Base-by-base conservation (phyloP, 2,329 filamentous ascomycete genomes). In the Neophaeococcomyces aloes region DNA sequence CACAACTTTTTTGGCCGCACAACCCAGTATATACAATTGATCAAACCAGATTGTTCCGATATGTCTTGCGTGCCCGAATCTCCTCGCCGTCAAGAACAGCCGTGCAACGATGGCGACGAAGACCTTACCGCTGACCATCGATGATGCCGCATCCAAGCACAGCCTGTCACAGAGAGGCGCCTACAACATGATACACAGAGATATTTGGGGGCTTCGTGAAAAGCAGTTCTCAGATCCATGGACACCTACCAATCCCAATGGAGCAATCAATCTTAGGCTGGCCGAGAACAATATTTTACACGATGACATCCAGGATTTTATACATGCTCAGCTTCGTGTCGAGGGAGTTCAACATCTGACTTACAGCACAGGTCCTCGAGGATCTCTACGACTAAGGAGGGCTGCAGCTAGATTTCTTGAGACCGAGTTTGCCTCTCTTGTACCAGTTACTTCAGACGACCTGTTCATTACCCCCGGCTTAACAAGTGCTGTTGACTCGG, bases 291-390 rank as follows among this genome's bases (percentile, higher is more conserved):
- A 46, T 37, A 35, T 49, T 19, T 29, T 48, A 27, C 48, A 49
- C 21, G 15, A 45, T 1, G 45, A 49, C 3, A 39, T 49, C 21
- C 30, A 19, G 11, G 29, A 45, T 1, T 50, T 45, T 14, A 38
- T 49, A 6, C 30, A 41, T 3, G 30, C 10, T 7, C 37, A 49
- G 30, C 15, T 29, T 29, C 15, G 30, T 3, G 21, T 41, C 30
- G 23, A 41, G 18, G 25, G 15, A 19, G 38, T 40, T 14, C 15
- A 48, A 7, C 47, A 51, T 25, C 52, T 62, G 7, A 58, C 56
- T 3, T 60, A 60, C 39, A 54, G 57, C 31, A 53, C 44, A 2
- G 57, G 58, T 1, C 56, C 59, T 2, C 51, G 51, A 4, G 58
- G 58, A 7, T 59, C 55, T 1, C 42, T 47, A 1, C 56, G 57